Evolutionary conservation across 176 grass and related monocot species (phyloP).

Genomic region (Eremochloa ophiuroides): DNA sequence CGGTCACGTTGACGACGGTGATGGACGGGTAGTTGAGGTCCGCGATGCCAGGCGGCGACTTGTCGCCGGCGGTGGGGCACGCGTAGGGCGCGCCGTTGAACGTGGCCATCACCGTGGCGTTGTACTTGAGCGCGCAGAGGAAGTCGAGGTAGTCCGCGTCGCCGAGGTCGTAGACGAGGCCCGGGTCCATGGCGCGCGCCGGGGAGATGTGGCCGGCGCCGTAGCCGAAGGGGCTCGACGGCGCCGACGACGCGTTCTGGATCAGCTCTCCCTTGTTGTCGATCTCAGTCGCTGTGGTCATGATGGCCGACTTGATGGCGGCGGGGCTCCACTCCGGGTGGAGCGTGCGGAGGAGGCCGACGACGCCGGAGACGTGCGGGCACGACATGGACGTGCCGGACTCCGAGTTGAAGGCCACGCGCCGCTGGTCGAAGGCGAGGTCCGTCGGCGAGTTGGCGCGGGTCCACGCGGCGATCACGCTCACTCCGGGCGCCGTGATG

Average conservation of each 20-base stretch:
- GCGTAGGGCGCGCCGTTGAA: constrained; percentile 42
- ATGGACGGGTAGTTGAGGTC: constrained; percentile 89
- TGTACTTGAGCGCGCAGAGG: constrained; percentile 63
- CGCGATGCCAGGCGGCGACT: constrained; percentile 23
- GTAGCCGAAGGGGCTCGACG: constrained; percentile 50
- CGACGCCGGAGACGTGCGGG: constrained; percentile 64
- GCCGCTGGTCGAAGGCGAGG: constrained; percentile 35
- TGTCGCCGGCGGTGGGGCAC: constrained; percentile 31
- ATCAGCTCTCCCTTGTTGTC: constrained; percentile 50
- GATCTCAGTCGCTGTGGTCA: constrained; percentile 59
- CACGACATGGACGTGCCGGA: constrained; percentile 92
- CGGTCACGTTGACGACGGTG: constrained; percentile 37
- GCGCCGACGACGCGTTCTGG: constrained; percentile 28
- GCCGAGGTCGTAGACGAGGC: constrained; percentile 69
- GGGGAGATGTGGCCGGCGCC: constrained; percentile 49
- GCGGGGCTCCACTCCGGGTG: constrained; percentile 68
- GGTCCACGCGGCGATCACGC: constrained; percentile 57
- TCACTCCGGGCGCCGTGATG: constrained; percentile 69
- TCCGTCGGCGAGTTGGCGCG: constrained; percentile 38
- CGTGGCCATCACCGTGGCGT: constrained; percentile 27
- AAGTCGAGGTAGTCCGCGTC: constrained; percentile 60
- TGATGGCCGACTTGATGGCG: constrained; percentile 62
- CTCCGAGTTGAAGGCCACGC: constrained; percentile 42
- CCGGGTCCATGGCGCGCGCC: constrained; percentile 42
- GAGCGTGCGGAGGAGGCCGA: constrained; percentile 57